Base-by-base conservation (phyloP, 108 stramenopile genomes). In the Stephanodiscus triporus region DNA sequence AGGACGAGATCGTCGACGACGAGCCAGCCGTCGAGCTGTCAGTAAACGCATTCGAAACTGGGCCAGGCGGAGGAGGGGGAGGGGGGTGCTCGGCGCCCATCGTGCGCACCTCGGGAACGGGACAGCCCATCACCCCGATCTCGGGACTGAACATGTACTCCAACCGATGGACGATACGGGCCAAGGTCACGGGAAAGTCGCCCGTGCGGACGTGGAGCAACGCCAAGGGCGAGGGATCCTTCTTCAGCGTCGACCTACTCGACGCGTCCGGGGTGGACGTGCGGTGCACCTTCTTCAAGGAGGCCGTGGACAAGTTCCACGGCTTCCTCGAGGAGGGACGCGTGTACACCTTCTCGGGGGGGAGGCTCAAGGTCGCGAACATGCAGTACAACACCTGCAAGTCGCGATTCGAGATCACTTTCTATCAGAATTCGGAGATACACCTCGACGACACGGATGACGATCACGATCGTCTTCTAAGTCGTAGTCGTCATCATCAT, bases 271-370 rank as follows among this genome's bases (percentile, higher is more conserved):
- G 95, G 4, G 80, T 82, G 50, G 98, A 99, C 82, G 93, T 99
- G 65, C 86, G 91, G 26, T 94, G 85, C 60, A 99, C 98, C 58
- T 90, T 99, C 69, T 99, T 99, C 89, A 97, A 97, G 81, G 97
- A 97, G 62, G 94, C 90, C 9, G 95, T 93, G 32, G 97, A 98
- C 24, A 96, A 94, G 71, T 97, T 91, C 68, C 87, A 92, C 81
- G 53, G 61, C 42, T 50, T 93, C 9, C 74, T 99, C 50, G 85
- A 97, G 85, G 87, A 87, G 53, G 94, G 91, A n/a, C 68, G 82
- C 37, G 95, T 97, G n/a, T 99, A 97, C 70, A 91, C 85, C 59
- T 95, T 98, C 80, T 82, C 85, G 9, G 97, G 95, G 5, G 98
- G 96, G 7, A 69, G 86, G 34, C 76, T 99, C 70, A 98, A 98